Conservation (phyloP, 1,284 basidiomycete species). For the Trichosporon sp. region DNA sequence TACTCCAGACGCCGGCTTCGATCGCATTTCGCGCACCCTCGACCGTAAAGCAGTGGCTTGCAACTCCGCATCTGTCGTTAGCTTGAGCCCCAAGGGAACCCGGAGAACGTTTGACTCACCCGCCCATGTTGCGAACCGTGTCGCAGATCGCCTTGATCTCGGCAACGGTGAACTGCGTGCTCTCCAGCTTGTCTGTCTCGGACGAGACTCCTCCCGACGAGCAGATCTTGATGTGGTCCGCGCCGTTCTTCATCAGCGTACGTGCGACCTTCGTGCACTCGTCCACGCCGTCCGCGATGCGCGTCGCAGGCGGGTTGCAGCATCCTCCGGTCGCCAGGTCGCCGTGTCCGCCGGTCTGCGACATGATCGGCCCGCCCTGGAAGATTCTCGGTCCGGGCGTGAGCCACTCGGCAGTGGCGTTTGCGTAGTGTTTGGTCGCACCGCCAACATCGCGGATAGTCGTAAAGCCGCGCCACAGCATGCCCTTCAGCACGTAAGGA, state of each 20-base stretch:
- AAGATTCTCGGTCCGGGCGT: constrained; percentile 50
- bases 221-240: constrained; percentile 50
- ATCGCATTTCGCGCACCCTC: constrained; percentile 35
- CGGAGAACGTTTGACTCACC: not conserved
- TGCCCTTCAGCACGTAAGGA: constrained; percentile 49
- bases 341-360: constrained; percentile 54
- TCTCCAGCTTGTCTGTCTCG: constrained; percentile 52
- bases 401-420: constrained; percentile 51
- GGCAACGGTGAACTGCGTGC: constrained; percentile 51
- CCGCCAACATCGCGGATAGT: constrained; percentile 54
- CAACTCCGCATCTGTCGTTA: constrained; percentile 18
- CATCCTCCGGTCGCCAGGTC: constrained; percentile 15
- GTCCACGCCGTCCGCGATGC: constrained; percentile 38
- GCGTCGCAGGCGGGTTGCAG: constrained; percentile 2
- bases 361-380: constrained; percentile 52
- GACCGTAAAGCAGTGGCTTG: constrained; percentile 35
- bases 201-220: constrained; percentile 52
- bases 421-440: constrained; percentile 50
- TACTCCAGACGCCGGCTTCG: constrained; percentile 44
- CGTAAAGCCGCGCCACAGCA: constrained; percentile 53
- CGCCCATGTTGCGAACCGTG: constrained; percentile 50
- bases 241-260: constrained; percentile 52
- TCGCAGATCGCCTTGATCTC: constrained; percentile 52
- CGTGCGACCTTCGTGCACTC: constrained; percentile 49
- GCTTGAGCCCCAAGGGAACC: not conserved